phyloP scores from a whole-genome alignment of 306 rosid genomes.

The Coriaria nepalensis region DNA sequence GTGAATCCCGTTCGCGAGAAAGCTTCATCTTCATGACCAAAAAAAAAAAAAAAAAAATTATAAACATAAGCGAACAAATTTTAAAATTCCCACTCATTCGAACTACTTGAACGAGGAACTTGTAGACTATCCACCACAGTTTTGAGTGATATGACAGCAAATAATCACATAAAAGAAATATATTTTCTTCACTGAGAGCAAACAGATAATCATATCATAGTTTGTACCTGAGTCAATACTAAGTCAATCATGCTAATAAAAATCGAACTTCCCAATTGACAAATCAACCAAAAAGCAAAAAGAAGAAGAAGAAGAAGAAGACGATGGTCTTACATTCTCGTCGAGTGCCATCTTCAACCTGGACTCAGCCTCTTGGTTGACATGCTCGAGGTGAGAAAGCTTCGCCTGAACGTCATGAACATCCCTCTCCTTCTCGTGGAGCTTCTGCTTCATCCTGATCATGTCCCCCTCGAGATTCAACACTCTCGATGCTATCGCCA shows the following conservation, averaged over 20 bases:
- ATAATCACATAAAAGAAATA: no score
- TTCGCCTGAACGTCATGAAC: constrained; percentile 44
- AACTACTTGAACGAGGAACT: constrained; percentile 6
- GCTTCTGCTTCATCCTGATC: constrained; percentile 38
- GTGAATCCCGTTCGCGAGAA: constrained; percentile 60
- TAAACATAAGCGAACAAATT: constrained; percentile 2
- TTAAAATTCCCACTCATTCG: not conserved
- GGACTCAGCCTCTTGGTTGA: constrained; percentile 44
- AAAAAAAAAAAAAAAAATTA: constrained; percentile 9
- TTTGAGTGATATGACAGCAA: no score
- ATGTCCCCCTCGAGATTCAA: constrained; percentile 59
- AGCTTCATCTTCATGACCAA: constrained; percentile 40
- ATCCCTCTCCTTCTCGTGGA: constrained; percentile 45
- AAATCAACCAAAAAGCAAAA: no score
- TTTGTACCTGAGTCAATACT: no score
- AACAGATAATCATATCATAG: not conserved
- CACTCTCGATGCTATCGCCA: constrained; percentile 85
- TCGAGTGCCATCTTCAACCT: constrained; percentile 35
- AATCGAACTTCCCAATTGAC: no score
- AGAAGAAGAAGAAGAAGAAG: not conserved
- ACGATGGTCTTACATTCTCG: constrained; percentile 35
- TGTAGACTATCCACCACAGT: not conserved
- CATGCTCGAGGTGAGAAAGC: constrained; percentile 31
- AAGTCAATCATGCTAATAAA: no score
- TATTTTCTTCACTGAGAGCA: no score